Evolutionary conservation across 2,329 filamentous ascomycete genomes (phyloP), one percentile per base, ranked within the genome.

Genomic region (Aspergillus floridensis): DNA sequence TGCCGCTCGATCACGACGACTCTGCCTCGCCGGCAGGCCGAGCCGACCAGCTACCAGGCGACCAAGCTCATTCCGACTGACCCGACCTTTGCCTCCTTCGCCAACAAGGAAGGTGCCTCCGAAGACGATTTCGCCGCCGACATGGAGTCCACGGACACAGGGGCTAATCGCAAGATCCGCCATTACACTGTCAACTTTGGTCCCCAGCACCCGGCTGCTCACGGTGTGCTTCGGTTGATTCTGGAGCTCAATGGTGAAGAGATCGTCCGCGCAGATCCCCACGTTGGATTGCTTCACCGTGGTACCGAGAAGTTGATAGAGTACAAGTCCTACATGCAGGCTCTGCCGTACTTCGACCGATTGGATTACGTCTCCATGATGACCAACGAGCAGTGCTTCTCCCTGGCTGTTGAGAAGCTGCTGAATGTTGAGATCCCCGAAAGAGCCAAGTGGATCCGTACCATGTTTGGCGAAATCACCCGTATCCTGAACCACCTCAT

Each of bases 161-260:
- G 72, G 50, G 66, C 68, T 55, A 78, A 81, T 79, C 89, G 93
- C 78, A 98, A 97, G 85, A 90, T 99, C 76, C 88, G 95, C 68
- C 95, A 99, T 81, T 99, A 99, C 82, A 99, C 95, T 6, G 93
- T 99, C 82, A 99, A 99, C 84, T 99, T 99, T 72, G 95, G 95
- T 58, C 95, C 95, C 65, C 95, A 99, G 84, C 95, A 99, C 83
- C 95, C 95, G 44, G 95, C 95, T 66, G 96, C 95, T 71, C 95
- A 99, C 86, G 95, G 95, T 73, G 95, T 99, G 86, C 81, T 99
- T 80, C 92, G 95, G 57, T 81, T 99, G 80, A 99, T 99, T 82
- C 86, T 99, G 70, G 95, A 99, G 79, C 86, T 99, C 75, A 97
- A 92, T 79, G 95, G 95, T 76, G 95, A 99, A 82, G 92, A 97